Base-by-base conservation (phyloP, 352 stramenopile species). In the Pythium folliculosum region DNA sequence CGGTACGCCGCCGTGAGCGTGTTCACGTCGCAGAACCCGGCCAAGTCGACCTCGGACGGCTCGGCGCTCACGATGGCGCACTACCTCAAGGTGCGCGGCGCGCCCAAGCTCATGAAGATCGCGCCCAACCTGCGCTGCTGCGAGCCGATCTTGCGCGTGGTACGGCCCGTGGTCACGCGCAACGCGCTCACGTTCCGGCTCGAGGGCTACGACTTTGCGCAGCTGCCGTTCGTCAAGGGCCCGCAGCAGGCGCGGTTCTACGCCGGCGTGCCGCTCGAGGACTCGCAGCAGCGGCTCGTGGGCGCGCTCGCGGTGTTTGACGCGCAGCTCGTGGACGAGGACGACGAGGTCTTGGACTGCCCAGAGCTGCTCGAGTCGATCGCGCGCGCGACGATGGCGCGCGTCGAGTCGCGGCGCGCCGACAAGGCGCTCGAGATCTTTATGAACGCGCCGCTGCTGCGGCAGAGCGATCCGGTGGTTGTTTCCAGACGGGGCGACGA, bases 231-330 rank as follows among this genome's bases (percentile, higher is more conserved):
- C 44, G 86, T 94, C 2, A 68, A 82, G 44, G 86, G 84, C 0
- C 83, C 86, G 1, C 86, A 94, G 57, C 77, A 85, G 37, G 80
- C 80, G 14, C 79, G 75, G 21, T 93, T 92, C 64, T 94, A 94
- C 65, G 81, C 80, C 3, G 82, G 84, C 1, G 77, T 91, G 16
- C 83, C 82, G 38, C 72, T 93, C 5, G 62, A 79, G 2, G 77
- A 90, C 71, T 44, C 60, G 47, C 80, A 77, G 32, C 60, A 70
- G 3, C 77, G 77, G 9, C 65, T 80, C 8, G 70, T 92, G 25
- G 86, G 86, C 0, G 84, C 84, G 13, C 48, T 95, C 22, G 81
- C 77, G 6, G 67, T 95, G 22, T 93, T 92, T 63, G 84, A 95
- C 43, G 53, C 78, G 1, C 70, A 69, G 40, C 67, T 82, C 12